Conservation (phyloP, 345 rosid species). For the Alliaria petiolata region DNA sequence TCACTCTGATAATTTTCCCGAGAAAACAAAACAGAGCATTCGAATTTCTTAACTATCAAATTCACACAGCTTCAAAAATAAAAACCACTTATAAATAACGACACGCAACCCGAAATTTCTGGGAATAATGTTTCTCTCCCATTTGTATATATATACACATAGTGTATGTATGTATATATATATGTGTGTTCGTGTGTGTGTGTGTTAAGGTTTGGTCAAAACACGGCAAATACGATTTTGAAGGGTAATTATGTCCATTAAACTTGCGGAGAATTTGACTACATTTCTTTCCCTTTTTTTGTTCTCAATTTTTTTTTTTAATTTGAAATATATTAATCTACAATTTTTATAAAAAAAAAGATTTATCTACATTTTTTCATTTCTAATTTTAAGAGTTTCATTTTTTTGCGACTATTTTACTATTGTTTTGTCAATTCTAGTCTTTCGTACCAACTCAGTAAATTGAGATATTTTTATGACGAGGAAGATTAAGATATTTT, state of each 20-base stretch:
- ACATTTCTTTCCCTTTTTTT: not conserved
- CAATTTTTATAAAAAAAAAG: too few relatives aligned
- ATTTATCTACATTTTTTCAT: too few relatives aligned
- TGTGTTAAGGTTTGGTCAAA: slow-evolving; percentile 32
- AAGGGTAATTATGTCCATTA: slow-evolving; percentile 17
- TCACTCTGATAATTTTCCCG: slow-evolving; percentile 12
- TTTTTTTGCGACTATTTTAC: not conserved
- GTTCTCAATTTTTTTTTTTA: not conserved
- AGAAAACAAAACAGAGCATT: slow-evolving; percentile 32
- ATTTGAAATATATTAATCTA: too few relatives aligned
- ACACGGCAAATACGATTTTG: slow-evolving; percentile 26
- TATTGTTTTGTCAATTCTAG: not conserved
- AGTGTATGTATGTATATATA: not conserved
- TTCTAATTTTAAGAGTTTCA: not conserved
- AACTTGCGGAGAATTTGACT: slow-evolving; percentile 22
- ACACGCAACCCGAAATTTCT: slow-evolving; percentile 32
- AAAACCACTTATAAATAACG: not conserved
- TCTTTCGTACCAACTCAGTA: not conserved
- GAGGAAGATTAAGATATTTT: not conserved
- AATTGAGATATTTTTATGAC: not conserved
- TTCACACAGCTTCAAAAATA: not conserved
- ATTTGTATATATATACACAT: not conserved
- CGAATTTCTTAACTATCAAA: slow-evolving; percentile 23
- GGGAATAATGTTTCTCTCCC: slow-evolving; percentile 24
- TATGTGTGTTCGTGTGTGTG: not conserved